A percentile compares a stretch with the other conserved stretches of the same genome.
Evolutionary conservation across 208 protist genomes (phyloP).

Genomic region (Entamoeba moshkovskii): DNA sequence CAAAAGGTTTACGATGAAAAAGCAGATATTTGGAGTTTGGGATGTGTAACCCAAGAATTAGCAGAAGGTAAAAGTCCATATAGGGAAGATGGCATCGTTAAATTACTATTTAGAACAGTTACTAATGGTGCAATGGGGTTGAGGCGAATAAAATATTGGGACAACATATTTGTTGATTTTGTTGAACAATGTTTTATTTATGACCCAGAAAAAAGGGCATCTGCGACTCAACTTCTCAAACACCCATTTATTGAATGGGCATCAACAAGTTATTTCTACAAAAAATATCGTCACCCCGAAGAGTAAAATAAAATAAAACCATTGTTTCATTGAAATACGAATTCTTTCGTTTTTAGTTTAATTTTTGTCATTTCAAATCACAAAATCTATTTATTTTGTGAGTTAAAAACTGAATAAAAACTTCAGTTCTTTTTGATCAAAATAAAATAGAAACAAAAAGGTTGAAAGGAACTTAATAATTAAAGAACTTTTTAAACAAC

Average conservation of each 20-base stretch:
- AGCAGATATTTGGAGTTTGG: conserved; percentile 15
- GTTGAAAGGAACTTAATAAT: too few relatives aligned
- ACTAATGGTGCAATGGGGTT: not conserved
- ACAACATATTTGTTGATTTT: not conserved
- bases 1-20: conserved; percentile 19
- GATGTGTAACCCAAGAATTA: conserved; percentile 15
- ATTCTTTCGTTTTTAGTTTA: too few relatives aligned
- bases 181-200: not conserved
- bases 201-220: not conserved
- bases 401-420: too few relatives aligned
- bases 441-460: too few relatives aligned
- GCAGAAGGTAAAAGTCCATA: not conserved
- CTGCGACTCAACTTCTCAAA: not conserved
- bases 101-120: not conserved
- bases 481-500: too few relatives aligned
- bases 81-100: not conserved
- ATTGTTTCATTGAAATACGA: too few relatives aligned
- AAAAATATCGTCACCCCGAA: not conserved
- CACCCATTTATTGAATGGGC: not conserved
- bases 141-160: not conserved
- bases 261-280: not conserved
- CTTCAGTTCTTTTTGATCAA: too few relatives aligned
- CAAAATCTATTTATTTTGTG: too few relatives aligned
- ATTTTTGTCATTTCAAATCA: too few relatives aligned
- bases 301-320: too few relatives aligned